Evolutionary conservation across 163 green algal genomes (phyloP).

Genomic region (Trebouxia gelatinosa): DNA sequence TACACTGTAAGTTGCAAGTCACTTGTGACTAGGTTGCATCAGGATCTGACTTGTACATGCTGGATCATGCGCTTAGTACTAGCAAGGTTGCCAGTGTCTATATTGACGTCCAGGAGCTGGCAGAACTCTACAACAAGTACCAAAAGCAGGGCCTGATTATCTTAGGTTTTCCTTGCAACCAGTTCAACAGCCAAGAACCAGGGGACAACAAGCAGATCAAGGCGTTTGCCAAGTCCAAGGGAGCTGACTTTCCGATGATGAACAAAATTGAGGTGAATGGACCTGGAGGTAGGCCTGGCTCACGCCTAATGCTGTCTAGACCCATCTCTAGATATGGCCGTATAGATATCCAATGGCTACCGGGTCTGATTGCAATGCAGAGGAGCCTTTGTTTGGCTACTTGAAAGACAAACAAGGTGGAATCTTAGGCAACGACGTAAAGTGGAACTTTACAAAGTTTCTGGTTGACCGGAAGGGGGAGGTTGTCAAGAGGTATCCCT

Average conservation of each 20-base stretch:
- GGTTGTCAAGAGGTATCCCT: constrained; percentile 15
- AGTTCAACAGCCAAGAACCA: constrained; percentile 48
- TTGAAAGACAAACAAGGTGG: constrained; percentile 65
- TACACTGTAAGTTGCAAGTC: constrained; percentile 39
- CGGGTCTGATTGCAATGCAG: too few relatives aligned
- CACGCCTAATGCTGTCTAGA: too few relatives aligned
- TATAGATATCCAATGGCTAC: too few relatives aligned
- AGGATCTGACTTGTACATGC: too few relatives aligned
- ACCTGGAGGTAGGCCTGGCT: too few relatives aligned
- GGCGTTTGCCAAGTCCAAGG: constrained; percentile 39
- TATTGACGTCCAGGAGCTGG: constrained; percentile 31
- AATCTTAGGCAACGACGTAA: constrained; percentile 61
- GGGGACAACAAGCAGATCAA: constrained; percentile 45
- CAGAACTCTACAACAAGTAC: constrained; percentile 45
- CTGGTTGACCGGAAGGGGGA: constrained; percentile 4
- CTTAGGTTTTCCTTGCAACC: constrained; percentile 44
- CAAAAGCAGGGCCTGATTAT: constrained; percentile 37
- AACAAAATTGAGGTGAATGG: constrained; percentile 49
- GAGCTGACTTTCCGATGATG: constrained; percentile 31
- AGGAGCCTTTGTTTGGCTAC: constrained; percentile 55
- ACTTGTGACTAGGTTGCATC: too few relatives aligned
- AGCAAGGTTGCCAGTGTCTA: too few relatives aligned
- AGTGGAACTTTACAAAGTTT: constrained; percentile 69
- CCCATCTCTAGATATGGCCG: too few relatives aligned
- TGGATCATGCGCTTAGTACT: too few relatives aligned